Conservation (phyloP, 2,329 filamentous ascomycete genomes). For the Fusarium denticulatum region DNA sequence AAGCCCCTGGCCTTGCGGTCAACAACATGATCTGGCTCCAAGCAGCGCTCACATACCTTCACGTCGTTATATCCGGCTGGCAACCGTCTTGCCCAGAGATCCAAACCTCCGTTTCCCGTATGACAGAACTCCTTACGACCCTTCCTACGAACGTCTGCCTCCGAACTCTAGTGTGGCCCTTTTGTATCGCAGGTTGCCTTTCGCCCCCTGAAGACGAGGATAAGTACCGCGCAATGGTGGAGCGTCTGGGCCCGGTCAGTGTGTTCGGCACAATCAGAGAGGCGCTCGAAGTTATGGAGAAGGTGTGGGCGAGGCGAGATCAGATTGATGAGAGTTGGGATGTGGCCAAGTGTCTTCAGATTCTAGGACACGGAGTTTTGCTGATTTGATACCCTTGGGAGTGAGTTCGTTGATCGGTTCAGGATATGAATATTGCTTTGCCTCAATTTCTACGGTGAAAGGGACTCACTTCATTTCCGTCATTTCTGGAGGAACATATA, state of each 20-base stretch:
- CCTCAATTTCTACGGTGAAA: background rate
- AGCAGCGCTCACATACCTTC: slow-evolving; percentile 58
- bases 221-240: slow-evolving; percentile 54
- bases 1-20: slow-evolving; percentile 38
- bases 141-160: slow-evolving; percentile 47
- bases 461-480: background rate
- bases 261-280: slow-evolving; percentile 58
- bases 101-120: slow-evolving; percentile 45
- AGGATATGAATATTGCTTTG: background rate
- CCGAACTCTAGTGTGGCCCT: slow-evolving; percentile 53
- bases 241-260: slow-evolving; percentile 53
- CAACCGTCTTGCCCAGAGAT: slow-evolving; percentile 58
- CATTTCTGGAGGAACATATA: background rate
- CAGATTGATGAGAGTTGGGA: slow-evolving; percentile 57
- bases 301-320: slow-evolving; percentile 55
- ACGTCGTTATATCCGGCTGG: slow-evolving; percentile 62
- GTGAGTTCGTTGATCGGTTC: background rate
- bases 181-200: slow-evolving; percentile 55
- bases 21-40: slow-evolving; percentile 59
- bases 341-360: slow-evolving; percentile 54
- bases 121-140: slow-evolving; percentile 49
- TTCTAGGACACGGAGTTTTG: slow-evolving; percentile 53
- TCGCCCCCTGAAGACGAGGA: slow-evolving; percentile 52
- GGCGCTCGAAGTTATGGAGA: slow-evolving; percentile 57
- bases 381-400: slow-evolving; percentile 48